Conservation (phyloP, 352 stramenopile species). For the Globisporangium alternatum region DNA sequence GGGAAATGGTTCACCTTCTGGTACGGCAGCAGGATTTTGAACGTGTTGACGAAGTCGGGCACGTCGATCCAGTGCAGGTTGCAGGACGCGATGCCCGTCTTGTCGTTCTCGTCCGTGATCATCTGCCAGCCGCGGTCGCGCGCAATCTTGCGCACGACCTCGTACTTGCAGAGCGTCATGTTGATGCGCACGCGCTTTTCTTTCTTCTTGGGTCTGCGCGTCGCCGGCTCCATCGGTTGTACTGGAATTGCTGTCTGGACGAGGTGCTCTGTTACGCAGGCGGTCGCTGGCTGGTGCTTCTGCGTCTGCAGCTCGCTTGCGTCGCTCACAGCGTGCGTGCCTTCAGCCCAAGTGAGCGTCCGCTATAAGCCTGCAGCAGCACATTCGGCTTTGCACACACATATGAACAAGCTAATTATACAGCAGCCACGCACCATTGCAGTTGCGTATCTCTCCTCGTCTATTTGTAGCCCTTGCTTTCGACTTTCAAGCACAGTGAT, state of each 20-base stretch:
- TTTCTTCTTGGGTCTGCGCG: constrained; percentile 22
- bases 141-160: constrained; percentile 79
- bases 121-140: constrained; percentile 73
- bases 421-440: neutral
- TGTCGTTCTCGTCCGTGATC: constrained; percentile 73
- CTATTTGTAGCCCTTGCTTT: constrained; percentile 8
- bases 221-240: neutral
- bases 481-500: neutral
- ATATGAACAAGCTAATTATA: neutral
- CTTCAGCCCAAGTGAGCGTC: no score
- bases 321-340: neutral
- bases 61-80: constrained; percentile 96
- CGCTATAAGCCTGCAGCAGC: neutral
- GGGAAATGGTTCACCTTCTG: constrained; percentile 96
- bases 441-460: neutral
- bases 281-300: neutral
- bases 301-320: neutral
- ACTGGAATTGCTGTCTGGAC: neutral
- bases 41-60: constrained; percentile 87
- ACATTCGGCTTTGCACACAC: neutral
- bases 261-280: neutral
- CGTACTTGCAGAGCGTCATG: constrained; percentile 72
- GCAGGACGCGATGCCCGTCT: constrained; percentile 58
- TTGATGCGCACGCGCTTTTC: constrained; percentile 67
- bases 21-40: constrained; percentile 88